These are phyloP conservation scores for Fusarium scirpi DNA, from an alignment of 2,329 filamentous ascomycete species.

Conservation along the genomic window DNA sequence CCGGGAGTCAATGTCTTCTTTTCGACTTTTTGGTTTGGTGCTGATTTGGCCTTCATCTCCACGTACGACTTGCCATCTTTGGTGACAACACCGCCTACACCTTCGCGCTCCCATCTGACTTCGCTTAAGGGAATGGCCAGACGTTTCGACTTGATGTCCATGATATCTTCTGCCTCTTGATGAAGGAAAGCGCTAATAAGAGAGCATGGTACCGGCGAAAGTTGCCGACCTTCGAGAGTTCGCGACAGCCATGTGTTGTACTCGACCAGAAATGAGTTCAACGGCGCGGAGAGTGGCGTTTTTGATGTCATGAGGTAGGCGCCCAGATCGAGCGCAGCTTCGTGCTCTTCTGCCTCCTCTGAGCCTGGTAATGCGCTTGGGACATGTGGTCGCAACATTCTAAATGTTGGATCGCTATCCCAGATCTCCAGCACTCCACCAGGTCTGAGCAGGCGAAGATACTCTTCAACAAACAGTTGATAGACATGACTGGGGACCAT, in stretches of 20 bases:
- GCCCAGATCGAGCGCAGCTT: constrained; percentile 75
- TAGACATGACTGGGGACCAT: constrained; percentile 70
- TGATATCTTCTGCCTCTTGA: constrained; percentile 81
- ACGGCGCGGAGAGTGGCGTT: constrained; percentile 82
- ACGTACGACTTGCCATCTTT: constrained; percentile 71
- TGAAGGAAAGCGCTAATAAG: constrained; percentile 80
- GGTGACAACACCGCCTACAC: constrained; percentile 71
- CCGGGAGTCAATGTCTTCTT: constrained; percentile 71
- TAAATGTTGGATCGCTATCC: constrained; percentile 87
- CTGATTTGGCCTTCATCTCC: constrained; percentile 63
- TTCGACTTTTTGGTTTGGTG: constrained; percentile 52
- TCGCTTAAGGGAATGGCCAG: constrained; percentile 89
- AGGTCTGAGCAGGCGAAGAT: constrained; percentile 78
- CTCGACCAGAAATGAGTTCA: constrained; percentile 84
- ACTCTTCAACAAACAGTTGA: constrained; percentile 73
- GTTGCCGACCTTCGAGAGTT: constrained; percentile 76
- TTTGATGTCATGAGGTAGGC: constrained; percentile 86
- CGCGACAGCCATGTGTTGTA: constrained; percentile 86
- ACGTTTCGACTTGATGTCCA: constrained; percentile 77
- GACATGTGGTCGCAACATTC: constrained; percentile 84
- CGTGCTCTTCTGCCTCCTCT: constrained; percentile 65
- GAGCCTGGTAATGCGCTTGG: constrained; percentile 59
- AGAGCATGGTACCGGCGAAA: constrained; percentile 82
- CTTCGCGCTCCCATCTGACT: constrained; percentile 87
- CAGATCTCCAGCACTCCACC: constrained; percentile 88